Evolutionary conservation across 192 early-diverging fungal species (phyloP).

Genomic region (Umbelopsis isabellina): DNA sequence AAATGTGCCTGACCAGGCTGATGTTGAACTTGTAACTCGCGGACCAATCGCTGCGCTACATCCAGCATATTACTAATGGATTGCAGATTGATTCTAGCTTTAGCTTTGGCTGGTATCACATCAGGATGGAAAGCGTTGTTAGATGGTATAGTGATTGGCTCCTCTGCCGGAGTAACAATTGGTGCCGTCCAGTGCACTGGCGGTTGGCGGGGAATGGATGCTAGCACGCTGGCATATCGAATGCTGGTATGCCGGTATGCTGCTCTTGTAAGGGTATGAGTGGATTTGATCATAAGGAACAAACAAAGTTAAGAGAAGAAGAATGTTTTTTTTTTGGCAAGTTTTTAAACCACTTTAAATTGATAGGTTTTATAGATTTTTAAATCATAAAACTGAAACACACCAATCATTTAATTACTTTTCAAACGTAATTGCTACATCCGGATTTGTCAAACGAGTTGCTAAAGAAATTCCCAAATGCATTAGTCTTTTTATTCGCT

Average conservation of each 20-base stretch:
- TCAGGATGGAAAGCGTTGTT: conserved; percentile 40
- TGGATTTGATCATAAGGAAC: not conserved
- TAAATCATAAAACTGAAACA: too few species aligned
- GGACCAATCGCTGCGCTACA: not conserved
- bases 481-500: too few species aligned
- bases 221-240: conserved; percentile 31
- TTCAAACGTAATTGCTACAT: too few species aligned
- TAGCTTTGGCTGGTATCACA: conserved; percentile 29
- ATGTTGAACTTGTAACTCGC: not conserved
- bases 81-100: conserved; percentile 15
- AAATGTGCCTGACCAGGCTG: not conserved
- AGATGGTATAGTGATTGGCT: conserved; percentile 32
- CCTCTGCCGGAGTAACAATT: conserved; percentile 30
- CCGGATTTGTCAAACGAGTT: too few species aligned
- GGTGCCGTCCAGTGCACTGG: not conserved
- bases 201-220: conserved; percentile 7
- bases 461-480: too few species aligned
- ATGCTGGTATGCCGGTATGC: not conserved
- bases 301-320: not conserved
- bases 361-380: too few species aligned
- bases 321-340: too few species aligned
- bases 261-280: not conserved
- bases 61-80: conserved; percentile 4
- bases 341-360: too few species aligned
- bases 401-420: too few species aligned